Conservation (phyloP, 1,284 basidiomycete genomes). For the Ceratobasidium theobromae region DNA sequence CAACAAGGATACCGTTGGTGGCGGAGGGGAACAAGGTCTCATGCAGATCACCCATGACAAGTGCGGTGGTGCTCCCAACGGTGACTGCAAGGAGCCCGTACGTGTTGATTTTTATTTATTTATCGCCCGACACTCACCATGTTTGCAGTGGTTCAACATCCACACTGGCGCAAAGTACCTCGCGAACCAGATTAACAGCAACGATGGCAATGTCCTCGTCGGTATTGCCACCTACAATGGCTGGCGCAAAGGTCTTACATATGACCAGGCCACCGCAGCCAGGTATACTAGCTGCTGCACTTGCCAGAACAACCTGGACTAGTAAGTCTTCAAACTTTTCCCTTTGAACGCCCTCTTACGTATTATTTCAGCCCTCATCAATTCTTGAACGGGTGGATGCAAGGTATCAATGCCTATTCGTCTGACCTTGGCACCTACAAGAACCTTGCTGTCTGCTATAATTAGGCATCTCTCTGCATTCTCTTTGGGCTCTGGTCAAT, state of each 20-base stretch:
- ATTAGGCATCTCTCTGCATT: not conserved
- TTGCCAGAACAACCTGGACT: slow-evolving; percentile 78
- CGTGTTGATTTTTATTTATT: slow-evolving; percentile 38
- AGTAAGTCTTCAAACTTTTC: slow-evolving; percentile 50
- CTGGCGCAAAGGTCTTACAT: slow-evolving; percentile 33
- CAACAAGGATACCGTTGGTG: slow-evolving; percentile 68
- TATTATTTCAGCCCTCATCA: slow-evolving; percentile 61
- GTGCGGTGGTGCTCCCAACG: slow-evolving; percentile 63
- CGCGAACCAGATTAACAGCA: slow-evolving; percentile 51
- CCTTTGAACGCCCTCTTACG: not conserved
- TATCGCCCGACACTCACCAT: slow-evolving; percentile 10
- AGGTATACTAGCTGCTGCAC: slow-evolving; percentile 57
- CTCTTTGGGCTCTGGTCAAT: not conserved
- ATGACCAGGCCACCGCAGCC: slow-evolving; percentile 63
- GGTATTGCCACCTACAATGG: slow-evolving; percentile 64
- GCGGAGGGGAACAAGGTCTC: slow-evolving; percentile 74
- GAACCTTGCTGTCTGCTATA: slow-evolving; percentile 59
- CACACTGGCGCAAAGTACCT: slow-evolving; percentile 63
- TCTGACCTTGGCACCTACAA: slow-evolving; percentile 62
- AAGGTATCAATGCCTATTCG: slow-evolving; percentile 57
- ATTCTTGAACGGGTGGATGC: slow-evolving; percentile 77
- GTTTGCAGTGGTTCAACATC: slow-evolving; percentile 66
- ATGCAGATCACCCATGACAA: slow-evolving; percentile 88
- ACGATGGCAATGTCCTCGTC: slow-evolving; percentile 61
- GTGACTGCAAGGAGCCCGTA: slow-evolving; percentile 67